phyloP scores from a whole-genome alignment of 2,329 filamentous ascomycete genomes.

The Tolypocladium paradoxum region DNA sequence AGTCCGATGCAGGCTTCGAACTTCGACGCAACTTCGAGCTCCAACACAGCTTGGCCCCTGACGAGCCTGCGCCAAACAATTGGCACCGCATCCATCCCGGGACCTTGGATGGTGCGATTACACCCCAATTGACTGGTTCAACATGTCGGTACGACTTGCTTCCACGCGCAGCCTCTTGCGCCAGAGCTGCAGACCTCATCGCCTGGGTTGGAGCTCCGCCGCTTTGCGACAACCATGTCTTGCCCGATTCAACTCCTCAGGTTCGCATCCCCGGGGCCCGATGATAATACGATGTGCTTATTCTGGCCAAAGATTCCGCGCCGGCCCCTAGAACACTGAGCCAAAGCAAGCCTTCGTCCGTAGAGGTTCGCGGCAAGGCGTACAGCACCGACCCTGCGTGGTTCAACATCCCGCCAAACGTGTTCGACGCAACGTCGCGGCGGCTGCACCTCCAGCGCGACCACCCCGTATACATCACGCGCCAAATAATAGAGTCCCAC shows the following conservation, averaged over 20 bases:
- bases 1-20: not conserved
- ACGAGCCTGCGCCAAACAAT: not conserved
- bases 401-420: slow-evolving; percentile 73
- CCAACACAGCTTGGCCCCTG: not conserved
- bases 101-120: not conserved
- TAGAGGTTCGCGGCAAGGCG: slow-evolving; percentile 50
- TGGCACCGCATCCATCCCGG: not conserved
- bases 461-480: slow-evolving; percentile 84
- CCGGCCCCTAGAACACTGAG: not conserved
- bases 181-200: slow-evolving; percentile 10
- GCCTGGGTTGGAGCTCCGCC: not conserved
- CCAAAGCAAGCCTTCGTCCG: slow-evolving; percentile 14
- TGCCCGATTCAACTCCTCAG: slow-evolving; percentile 1
- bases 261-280: not conserved
- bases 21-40: not conserved
- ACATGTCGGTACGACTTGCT: slow-evolving; percentile 14
- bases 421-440: slow-evolving; percentile 63
- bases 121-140: slow-evolving; percentile 1
- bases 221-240: not conserved
- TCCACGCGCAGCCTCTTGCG: slow-evolving; percentile 17
- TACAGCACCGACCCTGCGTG: slow-evolving; percentile 63
- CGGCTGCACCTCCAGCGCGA: slow-evolving; percentile 82
- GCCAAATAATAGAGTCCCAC: slow-evolving; percentile 81
- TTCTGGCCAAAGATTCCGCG: not conserved
- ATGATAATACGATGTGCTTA: not conserved